Conservation (phyloP, 495 filamentous ascomycete species). For the Penicillium pulvis region DNA sequence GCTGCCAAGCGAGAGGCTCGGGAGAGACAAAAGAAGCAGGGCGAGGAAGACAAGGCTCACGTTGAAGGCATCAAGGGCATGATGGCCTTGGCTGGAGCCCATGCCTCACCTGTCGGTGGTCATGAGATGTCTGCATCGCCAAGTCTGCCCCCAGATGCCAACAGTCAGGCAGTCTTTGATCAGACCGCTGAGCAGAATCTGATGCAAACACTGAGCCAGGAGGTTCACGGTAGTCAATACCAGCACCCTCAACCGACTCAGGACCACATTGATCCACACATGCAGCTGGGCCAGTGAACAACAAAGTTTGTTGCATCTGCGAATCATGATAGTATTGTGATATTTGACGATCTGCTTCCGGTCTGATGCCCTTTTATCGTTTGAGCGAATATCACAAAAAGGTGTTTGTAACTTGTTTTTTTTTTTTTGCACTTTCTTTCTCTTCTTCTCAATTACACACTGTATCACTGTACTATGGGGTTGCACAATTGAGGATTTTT, state of each 20-base stretch:
- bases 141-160: conserved; percentile 41
- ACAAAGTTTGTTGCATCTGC: not conserved
- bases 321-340: not conserved
- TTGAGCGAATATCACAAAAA: not conserved
- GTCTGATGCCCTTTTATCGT: not conserved
- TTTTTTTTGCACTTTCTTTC: not conserved
- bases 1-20: conserved; percentile 80
- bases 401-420: not conserved
- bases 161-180: conserved; percentile 38
- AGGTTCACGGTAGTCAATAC: conserved; percentile 49
- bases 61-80: conserved; percentile 73
- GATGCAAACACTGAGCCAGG: conserved; percentile 51
- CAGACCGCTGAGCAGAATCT: conserved; percentile 52
- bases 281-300: conserved; percentile 44
- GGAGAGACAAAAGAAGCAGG: conserved; percentile 64
- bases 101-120: conserved; percentile 38
- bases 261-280: conserved; percentile 41
- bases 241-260: conserved; percentile 33
- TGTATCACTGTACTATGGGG: conserved; percentile 2
- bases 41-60: conserved; percentile 70
- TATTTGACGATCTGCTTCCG: not conserved
- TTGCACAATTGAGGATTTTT: not conserved
- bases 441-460: not conserved
- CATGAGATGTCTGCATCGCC: conserved; percentile 53
- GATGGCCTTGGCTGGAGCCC: conserved; percentile 58